Percentiles rank a stretch among this genome's conserved stretches.
phyloP scores from a whole-genome alignment of 495 filamentous ascomycete species.

The Extremus antarcticus region DNA sequence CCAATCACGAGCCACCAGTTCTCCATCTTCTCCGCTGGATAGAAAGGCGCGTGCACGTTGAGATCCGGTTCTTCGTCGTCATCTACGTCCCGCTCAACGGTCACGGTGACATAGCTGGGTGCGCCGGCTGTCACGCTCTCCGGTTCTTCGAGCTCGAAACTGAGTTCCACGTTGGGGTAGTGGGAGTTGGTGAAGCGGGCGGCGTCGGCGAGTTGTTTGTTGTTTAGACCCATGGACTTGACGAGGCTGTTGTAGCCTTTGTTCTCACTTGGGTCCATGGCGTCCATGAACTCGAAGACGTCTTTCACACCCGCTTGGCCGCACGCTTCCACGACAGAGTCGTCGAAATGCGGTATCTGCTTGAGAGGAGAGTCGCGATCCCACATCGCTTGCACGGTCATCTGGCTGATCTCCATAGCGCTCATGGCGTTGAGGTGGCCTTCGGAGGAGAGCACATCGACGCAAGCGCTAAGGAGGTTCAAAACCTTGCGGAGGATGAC shows the following conservation, averaged over 20 bases:
- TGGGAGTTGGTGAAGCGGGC: conserved; percentile 93
- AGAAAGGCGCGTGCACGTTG: conserved; percentile 92
- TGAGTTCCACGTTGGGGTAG: conserved; percentile 86
- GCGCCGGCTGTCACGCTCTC: conserved; percentile 69
- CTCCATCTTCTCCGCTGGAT: conserved; percentile 85
- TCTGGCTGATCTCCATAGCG: conserved; percentile 99
- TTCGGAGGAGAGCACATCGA: conserved; percentile 92
- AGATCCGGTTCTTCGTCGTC: conserved; percentile 63
- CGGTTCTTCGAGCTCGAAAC: conserved; percentile 73
- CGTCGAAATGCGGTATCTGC: conserved; percentile 91
- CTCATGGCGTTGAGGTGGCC: conserved; percentile 94
- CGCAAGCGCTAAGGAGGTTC: conserved; percentile 78
- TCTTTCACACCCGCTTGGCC: conserved; percentile 76
- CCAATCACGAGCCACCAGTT: conserved; percentile 96
- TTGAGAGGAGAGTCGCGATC: conserved; percentile 92
- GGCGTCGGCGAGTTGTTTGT: conserved; percentile 74
- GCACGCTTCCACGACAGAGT: conserved; percentile 71
- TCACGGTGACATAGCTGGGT: conserved; percentile 74
- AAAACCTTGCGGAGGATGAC: conserved; percentile 75
- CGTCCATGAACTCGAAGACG: conserved; percentile 96
- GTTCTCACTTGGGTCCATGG: conserved; percentile 92
- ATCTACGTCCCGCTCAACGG: conserved; percentile 73
- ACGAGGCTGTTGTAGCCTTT: conserved; percentile 62
- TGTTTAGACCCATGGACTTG: conserved; percentile 64
- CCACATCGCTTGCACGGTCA: conserved; percentile 99